A percentile compares a stretch with the other conserved stretches of the same genome.
Conservation (phyloP, 768 basidiomycete species). For the Exidia glandulosa region DNA sequence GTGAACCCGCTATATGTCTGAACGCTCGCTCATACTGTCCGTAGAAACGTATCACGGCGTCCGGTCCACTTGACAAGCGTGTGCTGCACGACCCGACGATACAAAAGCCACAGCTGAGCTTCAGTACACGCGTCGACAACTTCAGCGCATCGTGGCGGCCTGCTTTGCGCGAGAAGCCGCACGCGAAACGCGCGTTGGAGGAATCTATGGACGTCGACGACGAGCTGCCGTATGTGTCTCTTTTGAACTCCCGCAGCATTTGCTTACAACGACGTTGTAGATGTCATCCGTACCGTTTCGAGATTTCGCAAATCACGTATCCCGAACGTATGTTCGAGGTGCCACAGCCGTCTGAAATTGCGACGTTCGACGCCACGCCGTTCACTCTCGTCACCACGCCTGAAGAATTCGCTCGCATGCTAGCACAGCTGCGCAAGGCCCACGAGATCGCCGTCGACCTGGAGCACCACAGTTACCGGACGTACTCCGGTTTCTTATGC, state of each 20-base stretch:
- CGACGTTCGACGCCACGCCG: constrained; percentile 50
- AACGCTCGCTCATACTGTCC: background rate
- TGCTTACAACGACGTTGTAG: background rate
- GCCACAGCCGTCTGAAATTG: constrained; percentile 36
- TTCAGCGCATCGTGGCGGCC: constrained; percentile 52
- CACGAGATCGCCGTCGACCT: constrained; percentile 86
- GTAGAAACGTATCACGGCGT: background rate
- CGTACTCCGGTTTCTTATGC: constrained; percentile 80
- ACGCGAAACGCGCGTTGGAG: constrained; percentile 30
- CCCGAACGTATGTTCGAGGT: constrained; percentile 56
- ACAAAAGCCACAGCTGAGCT: constrained; percentile 71
- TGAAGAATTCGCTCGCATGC: constrained; percentile 46
- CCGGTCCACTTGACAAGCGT: background rate
- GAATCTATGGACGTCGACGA: constrained; percentile 20
- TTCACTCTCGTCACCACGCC: constrained; percentile 61
- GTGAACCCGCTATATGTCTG: constrained; percentile 8
- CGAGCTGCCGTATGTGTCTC: background rate
- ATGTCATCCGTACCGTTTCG: constrained; percentile 74
- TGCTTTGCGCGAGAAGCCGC: constrained; percentile 61
- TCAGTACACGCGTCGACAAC: constrained; percentile 52
- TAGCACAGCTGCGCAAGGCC: constrained; percentile 51
- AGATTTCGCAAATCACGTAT: constrained; percentile 64
- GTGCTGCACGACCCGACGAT: constrained; percentile 5
- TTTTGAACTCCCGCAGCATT: background rate
- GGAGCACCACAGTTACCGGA: constrained; percentile 85